Conservation (phyloP, 805 yeast genomes). For the Debaryomyces hansenii region DNA sequence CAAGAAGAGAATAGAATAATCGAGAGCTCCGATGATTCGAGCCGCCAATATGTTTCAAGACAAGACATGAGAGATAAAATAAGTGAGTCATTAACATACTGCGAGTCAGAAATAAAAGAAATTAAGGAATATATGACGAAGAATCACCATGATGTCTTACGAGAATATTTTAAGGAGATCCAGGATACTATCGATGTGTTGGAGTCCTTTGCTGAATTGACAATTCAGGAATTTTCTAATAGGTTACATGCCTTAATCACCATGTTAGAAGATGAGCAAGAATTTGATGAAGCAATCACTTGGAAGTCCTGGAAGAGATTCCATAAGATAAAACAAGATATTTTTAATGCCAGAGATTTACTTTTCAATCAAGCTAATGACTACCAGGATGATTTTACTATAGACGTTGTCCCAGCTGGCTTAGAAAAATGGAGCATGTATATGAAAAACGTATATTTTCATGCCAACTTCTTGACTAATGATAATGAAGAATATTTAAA, state of each 20-base stretch:
- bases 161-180: slow-evolving; percentile 27
- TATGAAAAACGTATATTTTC: slow-evolving; percentile 40
- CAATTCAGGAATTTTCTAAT: slow-evolving; percentile 63
- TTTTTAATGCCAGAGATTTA: slow-evolving; percentile 56
- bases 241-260: slow-evolving; percentile 45
- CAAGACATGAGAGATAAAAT: slow-evolving; percentile 39
- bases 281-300: slow-evolving; percentile 16
- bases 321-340: slow-evolving; percentile 53
- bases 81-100: slow-evolving; percentile 19
- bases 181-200: slow-evolving; percentile 59
- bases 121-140: slow-evolving; percentile 27
- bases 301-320: slow-evolving; percentile 65
- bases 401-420: slow-evolving; percentile 32
- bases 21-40: slow-evolving; percentile 14
- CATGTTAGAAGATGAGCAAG: slow-evolving; percentile 14
- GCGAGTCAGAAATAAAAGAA: slow-evolving; percentile 17
- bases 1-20: slow-evolving; percentile 14
- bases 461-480: slow-evolving; percentile 49
- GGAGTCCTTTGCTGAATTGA: slow-evolving; percentile 72
- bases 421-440: slow-evolving; percentile 35
- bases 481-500: slow-evolving; percentile 62
- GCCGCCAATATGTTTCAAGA: slow-evolving; percentile 20
- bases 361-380: slow-evolving; percentile 33
- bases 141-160: slow-evolving; percentile 26
- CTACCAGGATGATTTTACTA: slow-evolving; percentile 12